phyloP scores from a whole-genome alignment of 257 asterid genomes.

The Plantago ovata region DNA sequence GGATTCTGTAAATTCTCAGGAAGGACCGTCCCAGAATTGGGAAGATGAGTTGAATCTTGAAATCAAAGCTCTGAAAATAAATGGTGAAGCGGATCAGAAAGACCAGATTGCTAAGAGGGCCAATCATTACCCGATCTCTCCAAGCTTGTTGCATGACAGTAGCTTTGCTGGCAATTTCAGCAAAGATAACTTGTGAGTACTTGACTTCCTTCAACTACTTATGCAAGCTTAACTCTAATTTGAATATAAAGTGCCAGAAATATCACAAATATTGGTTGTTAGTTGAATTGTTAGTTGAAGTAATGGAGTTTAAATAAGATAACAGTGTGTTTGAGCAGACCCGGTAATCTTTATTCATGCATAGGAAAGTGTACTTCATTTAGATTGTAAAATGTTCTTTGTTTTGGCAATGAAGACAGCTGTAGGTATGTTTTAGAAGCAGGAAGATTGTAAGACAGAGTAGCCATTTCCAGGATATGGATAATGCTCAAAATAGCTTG shows the following conservation, averaged over 20 bases:
- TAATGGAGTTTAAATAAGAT: no score
- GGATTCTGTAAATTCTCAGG: constrained; percentile 35
- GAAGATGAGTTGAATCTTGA: constrained; percentile 71
- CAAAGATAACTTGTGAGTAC: constrained; percentile 69
- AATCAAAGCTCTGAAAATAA: constrained; percentile 53
- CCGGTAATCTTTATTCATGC: no score
- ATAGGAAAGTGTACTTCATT: no score
- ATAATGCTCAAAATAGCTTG: no score
- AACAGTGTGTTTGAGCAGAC: no score
- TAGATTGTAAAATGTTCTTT: no score
- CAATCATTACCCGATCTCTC: constrained; percentile 59
- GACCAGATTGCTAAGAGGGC: constrained; percentile 44
- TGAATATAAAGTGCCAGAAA: background rate
- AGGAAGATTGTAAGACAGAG: no score
- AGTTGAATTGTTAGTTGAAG: no score
- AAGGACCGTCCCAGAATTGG: constrained; percentile 48
- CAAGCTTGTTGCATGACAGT: constrained; percentile 83
- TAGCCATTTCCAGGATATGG: no score
- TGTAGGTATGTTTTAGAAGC: no score
- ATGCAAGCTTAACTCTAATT: background rate
- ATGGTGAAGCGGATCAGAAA: constrained; percentile 37
- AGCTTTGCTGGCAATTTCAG: constrained; percentile 46
- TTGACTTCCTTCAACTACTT: background rate
- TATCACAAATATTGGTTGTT: no score
- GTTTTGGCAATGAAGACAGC: no score